Base-by-base conservation (phyloP, 108 stramenopile genomes). In the Skeletonema marinoi region DNA sequence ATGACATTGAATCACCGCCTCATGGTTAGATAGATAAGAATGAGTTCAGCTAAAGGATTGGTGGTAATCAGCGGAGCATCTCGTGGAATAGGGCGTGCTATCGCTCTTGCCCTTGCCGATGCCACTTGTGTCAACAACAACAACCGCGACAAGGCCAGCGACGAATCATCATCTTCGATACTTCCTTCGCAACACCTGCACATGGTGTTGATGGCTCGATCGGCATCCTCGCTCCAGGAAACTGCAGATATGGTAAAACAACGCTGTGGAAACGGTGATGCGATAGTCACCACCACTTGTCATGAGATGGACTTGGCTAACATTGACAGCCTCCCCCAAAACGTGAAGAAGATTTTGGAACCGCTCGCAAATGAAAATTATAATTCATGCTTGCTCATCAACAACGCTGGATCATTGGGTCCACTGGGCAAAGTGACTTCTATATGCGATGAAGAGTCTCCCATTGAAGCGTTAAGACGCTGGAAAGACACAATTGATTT, bases 341-440 rank as follows among this genome's bases (percentile, higher is more conserved):
- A 86, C 38, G 50, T 90, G 7, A 73, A 85, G 10, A 42, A 56
- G 7, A 25, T 90, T 19, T 81, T 89, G 25, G 46, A 78, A 17
- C 61, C 73, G 1, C 42, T 70, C 2, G 29, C 66, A 54, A 56
- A 62, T 60, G 72, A 64, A 30, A 35, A 50, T 17, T 88, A 76
- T 61, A 60, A 77, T 66, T 77, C 76, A 44, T 78, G 88, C 46
- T 65, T 90, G 50, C 73, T 94, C 16, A 74, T 94, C 76, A 92
- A 91, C 75, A 94, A 94, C 41, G 91, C 90, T 29, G 93, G 90
- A 25, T 85, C 79, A 17, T 39, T 94, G 33, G 91, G 90, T 17
- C 79, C 81, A 54, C 66, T 94, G 41, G 93, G 93, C 13, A 21
- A 25, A 29, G 77, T 59, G 21, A 36, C 77, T 10, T 73, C 66